Base-by-base conservation (phyloP, 139 green algal genomes). In the Micractinium conductrix region DNA sequence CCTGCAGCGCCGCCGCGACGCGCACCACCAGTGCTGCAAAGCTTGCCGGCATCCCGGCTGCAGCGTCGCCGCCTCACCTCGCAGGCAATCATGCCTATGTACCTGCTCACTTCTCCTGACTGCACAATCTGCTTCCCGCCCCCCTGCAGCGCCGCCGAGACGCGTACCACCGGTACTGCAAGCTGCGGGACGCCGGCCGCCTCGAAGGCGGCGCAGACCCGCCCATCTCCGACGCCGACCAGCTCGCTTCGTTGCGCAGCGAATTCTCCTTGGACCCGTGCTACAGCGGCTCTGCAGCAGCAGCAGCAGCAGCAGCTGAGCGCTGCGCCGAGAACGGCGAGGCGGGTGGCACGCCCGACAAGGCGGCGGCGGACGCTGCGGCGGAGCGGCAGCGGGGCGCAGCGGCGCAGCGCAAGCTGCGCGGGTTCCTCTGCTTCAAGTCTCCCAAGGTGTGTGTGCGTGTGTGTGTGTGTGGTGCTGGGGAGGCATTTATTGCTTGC, bases 101-200 rank as follows among this genome's bases (percentile, higher is more conserved):
- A n/a, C n/a, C n/a, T n/a, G n/a, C n/a, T n/a, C n/a, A n/a, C n/a
- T n/a, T n/a, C n/a, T n/a, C n/a, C n/a, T n/a, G n/a, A n/a, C n/a
- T n/a, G n/a, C n/a, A n/a, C n/a, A n/a, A n/a, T n/a, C 7, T 58
- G 19, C n/a, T 42, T 75, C 9, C 24, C 8, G 7, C 10, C 4
- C 26, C 21, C 12, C n/a, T 43, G 76, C 76, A 82, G 76, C 43
- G 30, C 12, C 76, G 76, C 26, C 43, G 42, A 12, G 76, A 82
- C 28, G 76, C 58, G 26, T 82, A 67, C 50, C 76, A 58, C 1
- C 55, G 76, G 26, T 82, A 82, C 58, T 82, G 76, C 58, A 58
- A 82, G 76, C 58, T 82, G 58, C 38, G 58, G 1, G 28, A 55
- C 38, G 58, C 53, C 28, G 76, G 76, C 38, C 58, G 48, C 58